These are phyloP conservation scores for Pestalotiopsis sp. DNA, from an alignment of 2,329 filamentous ascomycete genomes.

Conservation along the genomic window DNA sequence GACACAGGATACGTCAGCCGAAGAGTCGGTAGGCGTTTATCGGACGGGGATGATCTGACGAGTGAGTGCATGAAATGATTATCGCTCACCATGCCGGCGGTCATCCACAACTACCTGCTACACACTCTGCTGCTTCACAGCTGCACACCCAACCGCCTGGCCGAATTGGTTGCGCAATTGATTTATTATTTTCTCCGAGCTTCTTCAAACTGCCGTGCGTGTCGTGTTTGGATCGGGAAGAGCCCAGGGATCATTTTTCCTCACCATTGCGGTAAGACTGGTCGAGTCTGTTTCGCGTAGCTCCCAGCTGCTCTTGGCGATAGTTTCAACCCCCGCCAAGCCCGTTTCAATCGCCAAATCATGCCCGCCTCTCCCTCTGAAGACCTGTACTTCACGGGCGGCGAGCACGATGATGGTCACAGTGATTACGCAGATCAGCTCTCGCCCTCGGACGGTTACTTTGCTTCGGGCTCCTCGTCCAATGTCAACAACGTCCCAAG, in stretches of 20 bases:
- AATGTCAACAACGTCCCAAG: slow-evolving; percentile 46
- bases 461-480: slow-evolving; percentile 40
- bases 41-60: not conserved
- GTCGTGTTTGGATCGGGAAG: not conserved
- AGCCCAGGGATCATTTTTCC: not conserved
- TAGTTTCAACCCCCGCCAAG: slow-evolving; percentile 30
- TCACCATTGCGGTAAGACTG: slow-evolving; percentile 21
- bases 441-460: slow-evolving; percentile 57
- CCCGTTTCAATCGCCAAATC: slow-evolving; percentile 30
- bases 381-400: slow-evolving; percentile 39
- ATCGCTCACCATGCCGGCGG: not conserved
- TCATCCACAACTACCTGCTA: not conserved
- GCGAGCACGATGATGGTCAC: slow-evolving; percentile 27
- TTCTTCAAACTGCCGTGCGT: not conserved
- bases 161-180: not conserved
- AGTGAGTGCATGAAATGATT: not conserved
- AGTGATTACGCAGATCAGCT: slow-evolving; percentile 39
- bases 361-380: slow-evolving; percentile 51
- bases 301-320: slow-evolving; percentile 25
- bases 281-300: slow-evolving; percentile 25
- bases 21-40: not conserved
- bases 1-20: not conserved
- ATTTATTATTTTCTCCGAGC: not conserved
- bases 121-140: not conserved
- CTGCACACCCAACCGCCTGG: not conserved